Base-by-base conservation (phyloP, 2,329 filamentous ascomycete species). In the Aureobasidium vineae region DNA sequence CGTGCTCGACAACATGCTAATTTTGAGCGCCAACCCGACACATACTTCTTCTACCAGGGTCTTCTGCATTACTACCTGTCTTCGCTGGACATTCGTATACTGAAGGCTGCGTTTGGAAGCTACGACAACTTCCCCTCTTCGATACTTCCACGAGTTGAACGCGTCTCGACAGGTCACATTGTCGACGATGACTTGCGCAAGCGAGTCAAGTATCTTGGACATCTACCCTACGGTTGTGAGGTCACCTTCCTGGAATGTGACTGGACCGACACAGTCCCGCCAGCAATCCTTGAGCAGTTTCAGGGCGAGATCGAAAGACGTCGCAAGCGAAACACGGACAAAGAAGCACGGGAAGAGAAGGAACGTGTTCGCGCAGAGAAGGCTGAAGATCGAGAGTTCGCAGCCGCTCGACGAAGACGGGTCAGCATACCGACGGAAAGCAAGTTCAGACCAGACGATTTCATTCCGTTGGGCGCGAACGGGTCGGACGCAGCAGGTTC, bases 171-270 rank as follows among this genome's bases (percentile, higher is more conserved):
- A 1, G 92, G 92, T 1, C 91, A 96, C 73, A 88, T 92, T 5
- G 87, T 97, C 5, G 92, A 97, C 71, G 92, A 97, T 72, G 88
- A 89, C 19, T 77, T 97, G 63, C 87, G 93, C 54, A 92, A 90
- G 74, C 86, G 92, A 38, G 88, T 91, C 65, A 96, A 95, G 75
- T 97, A 97, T 70, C 84, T 97, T 3, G 86, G 87, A 0, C 93
- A 97, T 76, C 83, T 97, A 6, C 93, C 93, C 0, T 88, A 90
- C 60, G 93, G 93, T n/a, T 97, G 92, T 75, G 89, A 96, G 70
- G 90, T 97, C 49, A 92, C 85, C 70, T 97, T 97, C 72, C 78
- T 97, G 1, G 93, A 97, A 78, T 97, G 93, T 74, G 92, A 97
- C 76, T 97, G 93, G 93, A 92, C 91, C 3, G 92, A 96, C 70